Evolutionary conservation across 306 rosid species (phyloP).

Genomic region (Ziziphus jujuba): DNA sequence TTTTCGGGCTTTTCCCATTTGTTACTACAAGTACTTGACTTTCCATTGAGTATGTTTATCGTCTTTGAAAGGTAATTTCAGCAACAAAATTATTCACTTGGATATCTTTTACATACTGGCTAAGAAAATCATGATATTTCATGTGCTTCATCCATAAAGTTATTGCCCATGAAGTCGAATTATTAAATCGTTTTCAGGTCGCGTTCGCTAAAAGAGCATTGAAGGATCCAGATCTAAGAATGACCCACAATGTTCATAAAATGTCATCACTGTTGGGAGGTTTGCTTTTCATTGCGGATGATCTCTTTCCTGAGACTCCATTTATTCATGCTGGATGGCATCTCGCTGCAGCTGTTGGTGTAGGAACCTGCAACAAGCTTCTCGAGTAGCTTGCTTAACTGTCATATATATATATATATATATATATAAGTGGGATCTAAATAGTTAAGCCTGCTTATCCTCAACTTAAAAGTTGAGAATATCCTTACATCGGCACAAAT

Average conservation of each 20-base stretch:
- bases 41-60: not conserved
- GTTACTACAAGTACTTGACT: too few species aligned
- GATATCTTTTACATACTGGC: too few species aligned
- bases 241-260: slow-evolving; percentile 79
- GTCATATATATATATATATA: too few species aligned
- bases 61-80: not conserved
- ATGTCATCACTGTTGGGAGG: slow-evolving; percentile 81
- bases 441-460: too few species aligned
- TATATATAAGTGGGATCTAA: too few species aligned
- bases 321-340: slow-evolving; percentile 99
- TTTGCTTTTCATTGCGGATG: slow-evolving; percentile 79
- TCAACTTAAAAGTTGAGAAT: too few species aligned
- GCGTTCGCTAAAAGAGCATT: slow-evolving; percentile 85
- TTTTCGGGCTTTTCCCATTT: too few species aligned
- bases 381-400: slow-evolving; percentile 47
- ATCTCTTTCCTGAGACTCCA: slow-evolving; percentile 71
- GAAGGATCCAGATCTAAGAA: slow-evolving; percentile 81
- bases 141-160: too few species aligned
- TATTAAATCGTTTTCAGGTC: slow-evolving; percentile 48
- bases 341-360: slow-evolving; percentile 95
- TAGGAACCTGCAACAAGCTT: slow-evolving; percentile 92
- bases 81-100: slow-evolving; percentile 6
- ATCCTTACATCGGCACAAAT: too few species aligned
- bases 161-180: not conserved
- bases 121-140: too few species aligned